A percentile compares a stretch with the other conserved stretches of the same genome.
These are phyloP conservation scores for Proliferodiscus dingleyae DNA, from an alignment of 2,329 filamentous ascomycete species.

Conservation along the genomic window DNA sequence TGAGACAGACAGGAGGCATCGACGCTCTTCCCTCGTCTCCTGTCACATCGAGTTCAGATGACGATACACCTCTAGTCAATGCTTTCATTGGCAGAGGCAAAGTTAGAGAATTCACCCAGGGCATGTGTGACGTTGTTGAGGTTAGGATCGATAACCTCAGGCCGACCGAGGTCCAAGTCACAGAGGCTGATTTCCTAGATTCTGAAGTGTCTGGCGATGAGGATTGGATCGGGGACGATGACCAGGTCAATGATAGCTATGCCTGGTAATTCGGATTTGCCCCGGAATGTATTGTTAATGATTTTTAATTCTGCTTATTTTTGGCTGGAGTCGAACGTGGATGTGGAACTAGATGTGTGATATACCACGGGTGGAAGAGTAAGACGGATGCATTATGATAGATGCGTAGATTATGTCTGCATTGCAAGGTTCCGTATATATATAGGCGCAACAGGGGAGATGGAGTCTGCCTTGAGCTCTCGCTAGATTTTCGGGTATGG, in stretches of 20 bases:
- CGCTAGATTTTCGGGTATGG: too few relatives aligned
- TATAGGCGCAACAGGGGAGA: too few relatives aligned
- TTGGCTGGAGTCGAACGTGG: background rate
- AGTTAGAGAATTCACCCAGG: constrained; percentile 50
- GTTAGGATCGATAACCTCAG: constrained; percentile 74
- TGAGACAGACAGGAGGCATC: constrained; percentile 26
- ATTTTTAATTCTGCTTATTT: background rate
- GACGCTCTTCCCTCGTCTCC: constrained; percentile 16
- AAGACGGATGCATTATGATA: constrained; percentile 2
- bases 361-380: background rate
- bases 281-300: background rate
- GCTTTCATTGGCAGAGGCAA: constrained; percentile 31
- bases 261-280: constrained; percentile 17
- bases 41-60: constrained; percentile 7
- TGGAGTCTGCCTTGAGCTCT: too few relatives aligned
- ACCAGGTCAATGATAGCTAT: constrained; percentile 16
- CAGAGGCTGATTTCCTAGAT: constrained; percentile 68
- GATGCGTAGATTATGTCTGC: too few relatives aligned
- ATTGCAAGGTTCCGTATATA: too few relatives aligned
- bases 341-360: background rate
- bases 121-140: constrained; percentile 65
- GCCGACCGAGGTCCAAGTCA: constrained; percentile 61
- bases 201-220: constrained; percentile 51
- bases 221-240: constrained; percentile 40
- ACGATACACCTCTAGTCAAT: constrained; percentile 10